Evolutionary conservation across 2,329 filamentous ascomycete genomes (phyloP), one percentile per base, ranked within the genome.

Genomic region (Fusarium duplospermum): DNA sequence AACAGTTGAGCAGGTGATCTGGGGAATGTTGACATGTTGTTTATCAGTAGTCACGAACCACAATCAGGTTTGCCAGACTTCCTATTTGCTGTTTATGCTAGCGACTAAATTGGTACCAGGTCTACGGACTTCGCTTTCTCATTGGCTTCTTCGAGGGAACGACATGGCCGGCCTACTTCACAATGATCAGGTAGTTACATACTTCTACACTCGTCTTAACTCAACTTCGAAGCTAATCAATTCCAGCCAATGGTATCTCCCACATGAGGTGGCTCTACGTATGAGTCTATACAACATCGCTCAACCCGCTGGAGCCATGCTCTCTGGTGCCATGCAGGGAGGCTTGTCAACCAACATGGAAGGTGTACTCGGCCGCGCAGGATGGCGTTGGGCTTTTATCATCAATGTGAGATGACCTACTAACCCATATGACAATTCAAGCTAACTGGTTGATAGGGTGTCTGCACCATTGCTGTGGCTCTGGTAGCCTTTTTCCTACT

Each of bases 381-480:
- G 67, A 62, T 70, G 67, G 67, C 67, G 67, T 3, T 70, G 67
- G 67, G 59, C 67, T 6, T 70, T 70, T 18, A 70, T 70, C 31
- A 70, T 70, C 29, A 70, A 70, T 31, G 67, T 62, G 36, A 38
- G 62, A 18, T 11, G 3, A 14, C 20, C 8, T 13, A 5, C 29
- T 11, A 18, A 18, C 16, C 8, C 35, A 2, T 18, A 20, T 11
- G 38, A 6, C 11, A 22, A 13, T 31, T 24, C 2, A 6, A 11
- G 4, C 52, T 58, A 6, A 58, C 10, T 6, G 3, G 4, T 13
- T 27, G 20, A 20, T 24, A 58, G 56, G 56, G 56, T 14, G 56
- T 58, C 2, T 58, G 56, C 13, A 58, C 56, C 0, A 58, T 58
- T 9, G 56, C 22, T n/a, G 56, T 58, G 1, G 56, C 56, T 14